Evolutionary conservation across 305 asterid species (phyloP), one percentile per base, ranked within the genome.

Genomic region (Solanum hybrid): DNA sequence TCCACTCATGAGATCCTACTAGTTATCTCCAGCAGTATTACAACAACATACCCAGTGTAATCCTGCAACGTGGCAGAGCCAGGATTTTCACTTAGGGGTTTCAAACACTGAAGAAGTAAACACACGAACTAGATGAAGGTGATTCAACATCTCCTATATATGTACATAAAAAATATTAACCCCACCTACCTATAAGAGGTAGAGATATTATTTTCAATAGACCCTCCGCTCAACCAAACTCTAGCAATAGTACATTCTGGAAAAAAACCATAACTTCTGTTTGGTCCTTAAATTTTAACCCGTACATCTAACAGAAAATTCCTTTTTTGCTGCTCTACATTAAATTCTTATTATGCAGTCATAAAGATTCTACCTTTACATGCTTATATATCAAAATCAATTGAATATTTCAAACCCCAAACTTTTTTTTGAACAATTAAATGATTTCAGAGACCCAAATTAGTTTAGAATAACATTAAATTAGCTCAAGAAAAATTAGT

Each of bases 21-120:
- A 17, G 1, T 7, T 56, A 10, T 77, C 27, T 77, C 46, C 4
- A 17, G 5, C 46, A 77, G 20, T 34, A 75, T 22, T 34, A 77
- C 79, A 72, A 12, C 35, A 73, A 72, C 5, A 27, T 73, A 29
- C 37, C 36, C 36, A 12, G 1, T 6, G 22, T 27, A 73, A 73
- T 29, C 12, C 6, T 0, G 56, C 31, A 3, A 10, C 10, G 3
- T 71, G 4, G 17, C 0, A 0, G 9, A 71, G 17, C 17, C 4
- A 71, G 4, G 16, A 71, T 71, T 24, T 71, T 24, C 17, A 71
- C 3, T 1, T 0, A 26, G 7, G 9, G 0, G 0, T 7, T 71
- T 24, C 34, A 5, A 69, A 69, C 16, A 0, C 8, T 10, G 2
- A 69, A 69, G 2, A 69, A 71, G 4, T 26, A 71, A 71, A 71